A percentile compares a stretch with the other conserved stretches of the same genome.
Conservation (phyloP, 2,329 filamentous ascomycete genomes). For the Aspergillus sp. region DNA sequence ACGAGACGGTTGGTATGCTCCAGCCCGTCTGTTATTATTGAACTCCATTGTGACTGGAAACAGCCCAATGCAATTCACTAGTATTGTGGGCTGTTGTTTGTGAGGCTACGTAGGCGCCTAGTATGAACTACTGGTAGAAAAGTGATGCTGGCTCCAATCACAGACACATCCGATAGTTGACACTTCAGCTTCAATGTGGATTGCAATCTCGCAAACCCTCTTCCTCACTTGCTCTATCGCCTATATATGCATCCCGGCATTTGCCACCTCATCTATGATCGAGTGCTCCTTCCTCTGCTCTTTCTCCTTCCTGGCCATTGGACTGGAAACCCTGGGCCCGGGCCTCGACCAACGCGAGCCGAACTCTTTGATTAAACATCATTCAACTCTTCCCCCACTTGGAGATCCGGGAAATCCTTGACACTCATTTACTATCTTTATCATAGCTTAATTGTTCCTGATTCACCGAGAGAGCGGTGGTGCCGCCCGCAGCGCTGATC, state of each 20-base stretch:
- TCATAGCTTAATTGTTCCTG: neutral
- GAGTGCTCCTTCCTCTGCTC: neutral
- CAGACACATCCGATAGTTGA: neutral
- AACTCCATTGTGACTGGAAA: too few relatives aligned
- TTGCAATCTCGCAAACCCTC: neutral
- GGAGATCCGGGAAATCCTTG: neutral
- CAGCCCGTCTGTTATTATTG: too few relatives aligned
- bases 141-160: slow-evolving; percentile 5
- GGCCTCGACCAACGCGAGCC: slow-evolving; percentile 5
- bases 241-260: too few relatives aligned
- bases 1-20: too few relatives aligned
- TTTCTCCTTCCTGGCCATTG: slow-evolving; percentile 1
- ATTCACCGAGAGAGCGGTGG: neutral
- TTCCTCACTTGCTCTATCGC: neutral
- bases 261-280: neutral
- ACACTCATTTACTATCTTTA: slow-evolving; percentile 3
- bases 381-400: slow-evolving; percentile 13
- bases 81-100: neutral
- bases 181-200: neutral
- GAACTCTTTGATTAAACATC: neutral
- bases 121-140: neutral
- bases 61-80: too few relatives aligned
- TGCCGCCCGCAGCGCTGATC: slow-evolving; percentile 6
- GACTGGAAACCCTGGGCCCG: neutral
- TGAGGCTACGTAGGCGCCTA: neutral